These are phyloP conservation scores for Sanghuangporus sanghuang DNA, from an alignment of 1,284 basidiomycete species.

Conservation along the genomic window DNA sequence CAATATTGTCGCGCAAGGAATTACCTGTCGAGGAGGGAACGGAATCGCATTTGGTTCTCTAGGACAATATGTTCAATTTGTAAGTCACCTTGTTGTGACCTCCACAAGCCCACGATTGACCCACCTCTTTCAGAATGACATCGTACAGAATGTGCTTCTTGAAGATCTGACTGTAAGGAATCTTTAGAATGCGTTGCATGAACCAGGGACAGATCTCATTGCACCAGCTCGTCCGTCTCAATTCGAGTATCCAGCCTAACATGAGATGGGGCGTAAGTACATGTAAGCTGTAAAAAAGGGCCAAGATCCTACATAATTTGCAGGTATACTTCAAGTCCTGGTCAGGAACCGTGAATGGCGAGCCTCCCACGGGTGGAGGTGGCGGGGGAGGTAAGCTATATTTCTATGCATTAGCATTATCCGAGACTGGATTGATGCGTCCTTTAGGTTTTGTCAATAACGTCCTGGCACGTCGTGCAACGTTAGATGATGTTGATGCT, in stretches of 20 bases:
- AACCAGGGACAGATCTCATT: neutral
- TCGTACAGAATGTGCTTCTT: constrained; percentile 51
- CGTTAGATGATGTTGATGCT: constrained; percentile 39
- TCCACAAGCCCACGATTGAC: neutral
- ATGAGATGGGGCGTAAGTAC: constrained; percentile 44
- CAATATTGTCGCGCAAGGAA: constrained; percentile 23
- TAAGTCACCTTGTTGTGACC: neutral
- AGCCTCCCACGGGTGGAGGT: constrained; percentile 59
- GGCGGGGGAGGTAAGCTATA: constrained; percentile 42
- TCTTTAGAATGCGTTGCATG: neutral
- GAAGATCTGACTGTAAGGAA: constrained; percentile 30
- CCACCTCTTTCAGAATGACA: constrained; percentile 30
- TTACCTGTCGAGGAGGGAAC: constrained; percentile 28
- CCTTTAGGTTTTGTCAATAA: constrained; percentile 44
- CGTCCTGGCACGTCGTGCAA: constrained; percentile 41
- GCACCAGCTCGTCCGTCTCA: constrained; percentile 42
- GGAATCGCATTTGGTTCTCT: constrained; percentile 31
- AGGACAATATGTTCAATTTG: constrained; percentile 18
- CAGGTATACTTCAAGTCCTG: constrained; percentile 65
- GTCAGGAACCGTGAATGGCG: constrained; percentile 49
- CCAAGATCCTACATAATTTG: constrained; percentile 50
- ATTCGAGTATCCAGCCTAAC: constrained; percentile 46
- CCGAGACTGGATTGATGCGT: neutral
- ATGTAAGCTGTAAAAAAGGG: constrained; percentile 51
- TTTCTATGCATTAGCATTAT: constrained; percentile 49